Evolutionary conservation across 1,284 basidiomycete genomes (phyloP), one percentile per base, ranked within the genome.

Genomic region (Mycena sp.): DNA sequence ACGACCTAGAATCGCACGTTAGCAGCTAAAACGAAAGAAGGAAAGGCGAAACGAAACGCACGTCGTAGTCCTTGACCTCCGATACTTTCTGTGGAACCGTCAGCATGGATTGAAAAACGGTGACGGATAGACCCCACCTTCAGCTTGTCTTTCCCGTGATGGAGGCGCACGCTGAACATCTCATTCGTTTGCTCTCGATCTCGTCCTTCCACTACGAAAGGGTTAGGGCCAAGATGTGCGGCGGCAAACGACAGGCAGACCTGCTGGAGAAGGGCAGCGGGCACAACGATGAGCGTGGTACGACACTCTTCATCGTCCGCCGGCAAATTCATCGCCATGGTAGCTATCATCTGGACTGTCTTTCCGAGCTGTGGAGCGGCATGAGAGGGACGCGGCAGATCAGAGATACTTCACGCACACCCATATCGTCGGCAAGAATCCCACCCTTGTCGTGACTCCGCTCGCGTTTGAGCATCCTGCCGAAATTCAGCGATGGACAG

Each of bases 371-470:
- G 51, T 17, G 30, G 52, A 37, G 50, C n/a, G n/a, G 46, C 35
- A n/a, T 49, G 38, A 50, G 35, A 41, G 28, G 61, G 69, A 52
- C 1, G 38, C n/a, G 38, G 4, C 23, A 10, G 17, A n/a, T 17
- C 25, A 45, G 44, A 58, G 35, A 16, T 11, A 45, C 55, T 60
- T 2, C 71, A 84, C 91, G 91, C 46, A 94, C 84, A 77, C 92
- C 93, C 95, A 98, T 96, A 73, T 98, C 95, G 74, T 98, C 95
- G 16, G 93, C 94, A 19, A 95, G 80, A 67, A 95, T 94, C 38
- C 94, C 94, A 64, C 89, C 88, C 67, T 77, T 83, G 64, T 85
- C 77, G 3, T 66, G 64, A 30, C 81, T 76, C 12, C 76, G 75
- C 69, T 90, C 88, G 72, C 87, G 85, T 19, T 85, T 77, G 9